Evolutionary conservation across 2,329 filamentous ascomycete species (phyloP).

Genomic region (Botrytis paeoniae): DNA sequence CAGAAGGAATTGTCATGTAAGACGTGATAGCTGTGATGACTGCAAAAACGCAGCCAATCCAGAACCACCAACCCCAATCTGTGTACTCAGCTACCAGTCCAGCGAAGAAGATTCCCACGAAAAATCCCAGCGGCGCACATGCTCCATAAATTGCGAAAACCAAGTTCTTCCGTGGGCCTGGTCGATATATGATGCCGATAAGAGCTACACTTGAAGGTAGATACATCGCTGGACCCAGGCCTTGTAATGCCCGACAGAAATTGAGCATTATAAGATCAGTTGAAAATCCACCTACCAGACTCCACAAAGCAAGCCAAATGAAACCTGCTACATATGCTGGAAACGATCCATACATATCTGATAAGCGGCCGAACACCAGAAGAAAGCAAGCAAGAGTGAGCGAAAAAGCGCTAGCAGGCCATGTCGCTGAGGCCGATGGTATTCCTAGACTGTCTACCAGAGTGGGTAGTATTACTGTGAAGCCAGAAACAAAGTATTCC

Average conservation of each 20-base stretch:
- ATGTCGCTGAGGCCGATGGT: slow-evolving; percentile 56
- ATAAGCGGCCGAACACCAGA: slow-evolving; percentile 59
- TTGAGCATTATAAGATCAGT: slow-evolving; percentile 67
- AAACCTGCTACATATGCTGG: slow-evolving; percentile 58
- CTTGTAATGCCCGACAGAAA: slow-evolving; percentile 70
- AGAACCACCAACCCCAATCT: slow-evolving; percentile 67
- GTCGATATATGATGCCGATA: slow-evolving; percentile 61
- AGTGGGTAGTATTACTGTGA: slow-evolving; percentile 68
- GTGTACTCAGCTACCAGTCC: slow-evolving; percentile 58
- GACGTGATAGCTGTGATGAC: slow-evolving; percentile 47
- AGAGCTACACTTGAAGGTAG: slow-evolving; percentile 66
- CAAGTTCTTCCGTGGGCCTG: slow-evolving; percentile 66
- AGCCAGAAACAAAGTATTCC: slow-evolving; percentile 71
- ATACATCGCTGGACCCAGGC: slow-evolving; percentile 69
- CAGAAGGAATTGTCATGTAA: slow-evolving; percentile 50
- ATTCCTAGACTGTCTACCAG: slow-evolving; percentile 62
- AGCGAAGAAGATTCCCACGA: slow-evolving; percentile 61
- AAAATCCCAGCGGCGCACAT: slow-evolving; percentile 54
- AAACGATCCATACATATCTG: slow-evolving; percentile 62
- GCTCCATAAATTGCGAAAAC: slow-evolving; percentile 58
- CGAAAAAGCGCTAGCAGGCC: slow-evolving; percentile 62
- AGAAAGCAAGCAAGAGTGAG: slow-evolving; percentile 55
- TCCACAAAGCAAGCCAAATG: slow-evolving; percentile 66
- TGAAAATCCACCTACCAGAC: slow-evolving; percentile 67
- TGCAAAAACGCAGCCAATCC: slow-evolving; percentile 55